Percentiles rank a stretch among this genome's conserved stretches.
These are phyloP conservation scores for Detonula confervacea DNA, from an alignment of 352 stramenopile species.

Conservation along the genomic window DNA sequence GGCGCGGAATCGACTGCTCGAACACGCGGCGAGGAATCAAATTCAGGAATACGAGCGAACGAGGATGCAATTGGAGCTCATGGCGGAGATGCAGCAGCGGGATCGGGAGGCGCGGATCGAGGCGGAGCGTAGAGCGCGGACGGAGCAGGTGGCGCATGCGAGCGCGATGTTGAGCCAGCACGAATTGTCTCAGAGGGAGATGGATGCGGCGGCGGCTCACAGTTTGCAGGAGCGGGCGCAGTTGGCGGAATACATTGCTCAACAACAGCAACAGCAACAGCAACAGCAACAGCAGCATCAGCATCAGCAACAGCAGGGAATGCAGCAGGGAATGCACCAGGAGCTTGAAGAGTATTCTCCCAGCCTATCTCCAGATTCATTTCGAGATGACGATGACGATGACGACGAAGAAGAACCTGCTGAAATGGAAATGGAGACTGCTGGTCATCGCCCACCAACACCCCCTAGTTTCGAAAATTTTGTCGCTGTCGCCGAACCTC, in stretches of 20 bases:
- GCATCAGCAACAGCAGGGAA: too few relatives aligned
- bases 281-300: constrained; percentile 1
- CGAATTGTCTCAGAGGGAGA: too few relatives aligned
- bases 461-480: too few relatives aligned
- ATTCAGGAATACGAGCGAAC: constrained; percentile 47
- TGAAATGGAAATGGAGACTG: too few relatives aligned
- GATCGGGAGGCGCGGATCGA: constrained; percentile 27
- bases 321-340: too few relatives aligned
- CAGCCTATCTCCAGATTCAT: too few relatives aligned
- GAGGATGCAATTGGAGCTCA: constrained; percentile 40
- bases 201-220: constrained; percentile 14
- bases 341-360: too few relatives aligned
- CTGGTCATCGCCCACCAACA: too few relatives aligned
- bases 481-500: too few relatives aligned
- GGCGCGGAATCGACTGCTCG: constrained; percentile 30
- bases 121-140: background rate
- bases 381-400: too few relatives aligned
- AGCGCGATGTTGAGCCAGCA: constrained; percentile 7
- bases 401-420: too few relatives aligned
- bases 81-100: constrained; percentile 47
- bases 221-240: constrained; percentile 11
- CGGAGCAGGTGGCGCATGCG: background rate
- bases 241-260: background rate
- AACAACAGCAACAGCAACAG: too few relatives aligned
- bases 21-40: constrained; percentile 44